Evolutionary conservation across 108 stramenopile genomes (phyloP).

Genomic region (Hondaea fermentalgiana): DNA sequence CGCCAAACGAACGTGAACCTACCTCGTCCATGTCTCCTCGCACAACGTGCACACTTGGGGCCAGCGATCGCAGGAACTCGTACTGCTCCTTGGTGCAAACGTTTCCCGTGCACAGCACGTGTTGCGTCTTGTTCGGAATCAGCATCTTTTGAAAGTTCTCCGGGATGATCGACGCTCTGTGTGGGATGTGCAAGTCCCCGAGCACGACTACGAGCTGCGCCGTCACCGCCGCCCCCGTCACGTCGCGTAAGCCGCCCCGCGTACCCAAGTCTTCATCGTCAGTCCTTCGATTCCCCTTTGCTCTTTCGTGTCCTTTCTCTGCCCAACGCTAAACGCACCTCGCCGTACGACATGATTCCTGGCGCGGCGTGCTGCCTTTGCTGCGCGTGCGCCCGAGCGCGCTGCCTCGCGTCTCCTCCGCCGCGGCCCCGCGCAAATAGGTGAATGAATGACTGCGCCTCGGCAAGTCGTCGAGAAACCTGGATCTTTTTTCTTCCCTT

Average conservation of each 20-base stretch:
- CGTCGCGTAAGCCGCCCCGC: too few relatives aligned
- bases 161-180: constrained; percentile 73
- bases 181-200: constrained; percentile 89
- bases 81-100: constrained; percentile 68
- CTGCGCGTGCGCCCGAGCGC: not conserved
- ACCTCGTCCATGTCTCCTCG: constrained; percentile 75
- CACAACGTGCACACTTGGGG: constrained; percentile 88
- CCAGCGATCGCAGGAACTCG: constrained; percentile 72
- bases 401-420: not conserved
- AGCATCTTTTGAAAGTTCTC: constrained; percentile 91
- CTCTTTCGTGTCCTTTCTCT: not conserved
- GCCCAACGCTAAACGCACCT: not conserved
- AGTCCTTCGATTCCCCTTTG: not conserved
- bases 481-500: too few relatives aligned
- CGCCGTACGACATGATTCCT: not conserved
- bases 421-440: too few relatives aligned
- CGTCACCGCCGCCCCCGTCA: too few relatives aligned
- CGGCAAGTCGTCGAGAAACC: too few relatives aligned
- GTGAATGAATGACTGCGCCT: too few relatives aligned
- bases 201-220: constrained; percentile 43
- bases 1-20: not conserved
- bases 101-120: constrained; percentile 94
- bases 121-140: constrained; percentile 95
- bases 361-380: not conserved
- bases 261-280: not conserved